These are phyloP conservation scores for Conidiobolus incongruus DNA, from an alignment of 371 early-diverging fungal species.

Conservation along the genomic window DNA sequence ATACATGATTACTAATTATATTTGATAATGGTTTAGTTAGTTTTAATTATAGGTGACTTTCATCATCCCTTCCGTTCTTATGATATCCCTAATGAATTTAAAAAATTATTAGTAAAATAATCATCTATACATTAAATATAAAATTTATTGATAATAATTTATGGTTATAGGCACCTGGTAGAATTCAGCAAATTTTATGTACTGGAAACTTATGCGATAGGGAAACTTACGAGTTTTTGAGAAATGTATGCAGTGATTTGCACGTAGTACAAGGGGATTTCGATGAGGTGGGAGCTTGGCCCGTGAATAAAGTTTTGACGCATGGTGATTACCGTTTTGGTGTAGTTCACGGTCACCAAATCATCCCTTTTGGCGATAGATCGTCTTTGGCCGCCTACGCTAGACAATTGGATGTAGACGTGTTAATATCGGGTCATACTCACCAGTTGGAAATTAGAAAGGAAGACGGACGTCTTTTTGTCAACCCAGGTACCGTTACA, in stretches of 20 bases:
- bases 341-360: constrained; percentile 69
- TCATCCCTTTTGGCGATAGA: constrained; percentile 73
- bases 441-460: constrained; percentile 79
- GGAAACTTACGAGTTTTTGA: constrained; percentile 66
- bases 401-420: constrained; percentile 80
- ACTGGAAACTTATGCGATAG: constrained; percentile 74
- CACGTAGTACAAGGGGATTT: constrained; percentile 64
- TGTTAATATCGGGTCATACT: constrained; percentile 69
- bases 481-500: constrained; percentile 88
- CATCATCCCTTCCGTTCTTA: constrained; percentile 80
- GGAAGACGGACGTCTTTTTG: constrained; percentile 66
- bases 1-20: constrained; percentile 6
- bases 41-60: constrained; percentile 80
- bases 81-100: constrained; percentile 74
- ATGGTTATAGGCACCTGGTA: constrained; percentile 56
- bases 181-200: constrained; percentile 83
- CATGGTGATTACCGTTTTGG: constrained; percentile 62
- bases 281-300: constrained; percentile 44
- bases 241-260: constrained; percentile 58
- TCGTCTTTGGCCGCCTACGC: constrained; percentile 56
- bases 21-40: too few relatives aligned
- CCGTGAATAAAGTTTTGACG: constrained; percentile 36
- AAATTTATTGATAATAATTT: neutral
- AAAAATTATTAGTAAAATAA: constrained; percentile 44
- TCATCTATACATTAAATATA: neutral